Evolutionary conservation across 2,329 filamentous ascomycete species (phyloP).

Genomic region (Hymenoscyphus repandus): DNA sequence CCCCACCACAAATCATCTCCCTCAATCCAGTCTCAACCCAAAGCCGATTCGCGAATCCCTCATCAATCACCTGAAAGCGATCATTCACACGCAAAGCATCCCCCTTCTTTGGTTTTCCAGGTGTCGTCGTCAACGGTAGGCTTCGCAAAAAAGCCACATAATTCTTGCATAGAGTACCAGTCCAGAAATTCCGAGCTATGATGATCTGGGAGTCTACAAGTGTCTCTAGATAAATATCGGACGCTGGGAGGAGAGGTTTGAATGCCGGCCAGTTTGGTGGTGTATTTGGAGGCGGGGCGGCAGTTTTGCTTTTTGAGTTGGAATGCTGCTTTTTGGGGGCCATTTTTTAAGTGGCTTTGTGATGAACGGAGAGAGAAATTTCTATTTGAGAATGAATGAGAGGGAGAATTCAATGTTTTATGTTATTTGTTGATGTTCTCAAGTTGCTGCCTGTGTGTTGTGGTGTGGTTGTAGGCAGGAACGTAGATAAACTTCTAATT

Average conservation of each 20-base stretch:
- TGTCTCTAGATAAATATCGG: conserved; percentile 48
- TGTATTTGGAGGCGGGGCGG: conserved; percentile 10
- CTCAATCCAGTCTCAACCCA: conserved; percentile 75
- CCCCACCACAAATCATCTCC: conserved; percentile 36
- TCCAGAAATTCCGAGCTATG: conserved; percentile 57
- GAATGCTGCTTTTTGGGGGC: conserved; percentile 19
- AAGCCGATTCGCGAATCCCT: conserved; percentile 64
- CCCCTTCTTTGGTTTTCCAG: conserved; percentile 59
- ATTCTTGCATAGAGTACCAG: conserved; percentile 54
- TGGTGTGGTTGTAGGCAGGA: neutral
- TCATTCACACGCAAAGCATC: conserved; percentile 80
- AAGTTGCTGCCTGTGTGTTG: neutral
- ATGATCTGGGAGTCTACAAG: conserved; percentile 57
- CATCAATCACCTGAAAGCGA: conserved; percentile 76
- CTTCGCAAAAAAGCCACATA: conserved; percentile 57
- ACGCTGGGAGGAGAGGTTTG: conserved; percentile 48
- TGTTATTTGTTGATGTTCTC: neutral
- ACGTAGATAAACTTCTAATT: neutral
- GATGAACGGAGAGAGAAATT: neutral
- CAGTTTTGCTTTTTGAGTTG: conserved; percentile 17
- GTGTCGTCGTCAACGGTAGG: conserved; percentile 58
- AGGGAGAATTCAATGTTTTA: neutral
- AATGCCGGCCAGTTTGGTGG: conserved; percentile 57
- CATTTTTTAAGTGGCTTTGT: conserved; percentile 7
- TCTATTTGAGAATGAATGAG: neutral